Evolutionary conservation across 1,139 yeast species (phyloP), one percentile per base, ranked within the genome.

Genomic region (Petasospora fabianii): DNA sequence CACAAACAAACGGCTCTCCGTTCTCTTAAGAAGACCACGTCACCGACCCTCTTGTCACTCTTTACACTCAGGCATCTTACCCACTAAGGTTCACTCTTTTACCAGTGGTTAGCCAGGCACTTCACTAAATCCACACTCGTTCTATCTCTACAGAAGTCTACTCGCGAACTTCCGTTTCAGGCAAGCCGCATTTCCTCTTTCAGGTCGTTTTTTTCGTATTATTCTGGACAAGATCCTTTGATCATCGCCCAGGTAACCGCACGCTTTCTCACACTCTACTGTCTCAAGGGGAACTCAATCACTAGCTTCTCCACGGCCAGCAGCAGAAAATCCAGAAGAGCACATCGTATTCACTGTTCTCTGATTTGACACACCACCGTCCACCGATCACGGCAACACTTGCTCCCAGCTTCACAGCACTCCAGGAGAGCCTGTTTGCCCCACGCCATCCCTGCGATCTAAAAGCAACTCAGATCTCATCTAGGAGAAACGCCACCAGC

Each of bases 221-320:
- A 21, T 12, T n/a, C 17, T 29, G n/a, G n/a, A 22, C 15, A 15
- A 20, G 24, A 29, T 14, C 27, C 33, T 22, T 12, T 12, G 22
- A 20, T 30, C 24, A 30, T 30, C 33, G 33, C 33, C 33, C 33
- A 30, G 33, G 33, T 30, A 14, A 30, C 33, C 33, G 33, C 33
- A 30, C 33, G 27, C 27, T 6, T 6, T 9, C 6, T 8, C 27
- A 26, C 26, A 16, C 10, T 21, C 27, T 9, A 6, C 26, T 15
- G 9, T 21, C 19, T 3, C 8, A 6, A 17, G 22, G 16, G 22
- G 24, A 26, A 27, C 15, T 33, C 15, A 33, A 27, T 13, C 13
- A 24, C 27, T 27, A 27, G 7, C 26, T 14, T 27, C 19, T 20
- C 36, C 24, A 27, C n/a, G 14, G 7, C 18, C 30, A 24, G 24